A percentile compares a stretch with the other conserved stretches of the same genome.
phyloP scores from a whole-genome alignment of 768 basidiomycete species.

The Xerocomellus amylosporus region DNA sequence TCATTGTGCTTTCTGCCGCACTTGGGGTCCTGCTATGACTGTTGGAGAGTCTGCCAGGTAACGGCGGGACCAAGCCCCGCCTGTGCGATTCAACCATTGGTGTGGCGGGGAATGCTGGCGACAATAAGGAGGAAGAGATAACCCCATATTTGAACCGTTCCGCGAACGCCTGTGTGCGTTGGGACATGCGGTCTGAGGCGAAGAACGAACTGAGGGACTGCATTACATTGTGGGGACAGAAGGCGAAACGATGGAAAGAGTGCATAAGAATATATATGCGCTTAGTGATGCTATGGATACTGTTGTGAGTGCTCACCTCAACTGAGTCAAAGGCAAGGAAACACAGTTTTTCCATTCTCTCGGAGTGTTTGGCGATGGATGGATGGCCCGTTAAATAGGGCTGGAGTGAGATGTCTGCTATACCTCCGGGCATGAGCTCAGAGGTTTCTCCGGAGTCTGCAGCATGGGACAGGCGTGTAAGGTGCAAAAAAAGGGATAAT shows the following conservation, averaged over 20 bases:
- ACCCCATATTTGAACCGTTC: slow-evolving; percentile 85
- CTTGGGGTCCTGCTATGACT: slow-evolving; percentile 45
- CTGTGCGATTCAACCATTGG: slow-evolving; percentile 29
- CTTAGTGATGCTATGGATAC: slow-evolving; percentile 12
- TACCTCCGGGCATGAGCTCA: slow-evolving; percentile 57
- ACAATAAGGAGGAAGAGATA: slow-evolving; percentile 76
- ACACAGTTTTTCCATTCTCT: slow-evolving; percentile 29
- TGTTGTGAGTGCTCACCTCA: slow-evolving; percentile 37
- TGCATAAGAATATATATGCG: not conserved
- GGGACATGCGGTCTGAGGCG: slow-evolving; percentile 32
- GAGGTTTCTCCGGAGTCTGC: slow-evolving; percentile 59
- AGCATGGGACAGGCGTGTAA: slow-evolving; percentile 16
- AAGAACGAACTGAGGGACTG: slow-evolving; percentile 42
- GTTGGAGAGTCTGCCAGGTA: slow-evolving; percentile 46
- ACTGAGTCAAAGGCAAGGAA: slow-evolving; percentile 18
- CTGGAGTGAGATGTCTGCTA: slow-evolving; percentile 33
- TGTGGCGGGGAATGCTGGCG: slow-evolving; percentile 50
- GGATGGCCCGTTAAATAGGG: slow-evolving; percentile 11
- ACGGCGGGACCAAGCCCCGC: slow-evolving; percentile 33
- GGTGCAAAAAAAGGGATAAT: not conserved
- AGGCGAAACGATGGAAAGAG: not conserved
- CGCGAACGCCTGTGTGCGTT: slow-evolving; percentile 50
- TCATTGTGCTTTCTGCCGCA: slow-evolving; percentile 26
- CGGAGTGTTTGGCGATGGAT: slow-evolving; percentile 17
- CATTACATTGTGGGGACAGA: slow-evolving; percentile 10